Evolutionary conservation across 768 basidiomycete species (phyloP).

Genomic region (Arthromyces matolae): DNA sequence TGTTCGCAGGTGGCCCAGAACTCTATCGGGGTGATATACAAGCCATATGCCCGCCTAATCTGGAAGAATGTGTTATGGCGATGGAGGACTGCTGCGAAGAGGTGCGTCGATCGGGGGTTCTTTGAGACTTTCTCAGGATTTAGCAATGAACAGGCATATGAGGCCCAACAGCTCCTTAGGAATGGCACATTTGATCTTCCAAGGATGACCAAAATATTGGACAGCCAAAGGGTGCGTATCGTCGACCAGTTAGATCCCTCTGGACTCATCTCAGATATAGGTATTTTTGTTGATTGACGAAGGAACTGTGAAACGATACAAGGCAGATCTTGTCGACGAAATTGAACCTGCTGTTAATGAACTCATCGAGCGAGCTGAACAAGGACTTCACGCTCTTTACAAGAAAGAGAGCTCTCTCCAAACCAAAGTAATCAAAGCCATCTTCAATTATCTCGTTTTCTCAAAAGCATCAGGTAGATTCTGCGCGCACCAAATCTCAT

Average conservation of each 20-base stretch:
- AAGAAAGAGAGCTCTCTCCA: slow-evolving; percentile 62
- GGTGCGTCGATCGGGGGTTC: slow-evolving; percentile 29
- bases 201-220: slow-evolving; percentile 63
- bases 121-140: background rate
- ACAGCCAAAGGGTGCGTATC: slow-evolving; percentile 57
- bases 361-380: slow-evolving; percentile 67
- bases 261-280: slow-evolving; percentile 32
- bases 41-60: slow-evolving; percentile 64
- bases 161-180: slow-evolving; percentile 65
- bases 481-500: slow-evolving; percentile 43
- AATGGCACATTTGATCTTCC: slow-evolving; percentile 70
- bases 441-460: background rate
- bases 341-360: slow-evolving; percentile 79
- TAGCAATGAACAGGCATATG: slow-evolving; percentile 44
- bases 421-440: slow-evolving; percentile 47
- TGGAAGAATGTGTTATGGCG: slow-evolving; percentile 71
- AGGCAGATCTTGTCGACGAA: slow-evolving; percentile 71
- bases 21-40: slow-evolving; percentile 61
- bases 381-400: slow-evolving; percentile 55
- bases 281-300: slow-evolving; percentile 75
- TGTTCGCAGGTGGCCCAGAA: slow-evolving; percentile 66
- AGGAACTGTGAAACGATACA: slow-evolving; percentile 67
- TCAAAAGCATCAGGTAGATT: slow-evolving; percentile 60
- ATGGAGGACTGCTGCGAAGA: slow-evolving; percentile 83
- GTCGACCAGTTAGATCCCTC: background rate